Conservation (phyloP, 164 flowering plant species). For the Piper longum region DNA sequence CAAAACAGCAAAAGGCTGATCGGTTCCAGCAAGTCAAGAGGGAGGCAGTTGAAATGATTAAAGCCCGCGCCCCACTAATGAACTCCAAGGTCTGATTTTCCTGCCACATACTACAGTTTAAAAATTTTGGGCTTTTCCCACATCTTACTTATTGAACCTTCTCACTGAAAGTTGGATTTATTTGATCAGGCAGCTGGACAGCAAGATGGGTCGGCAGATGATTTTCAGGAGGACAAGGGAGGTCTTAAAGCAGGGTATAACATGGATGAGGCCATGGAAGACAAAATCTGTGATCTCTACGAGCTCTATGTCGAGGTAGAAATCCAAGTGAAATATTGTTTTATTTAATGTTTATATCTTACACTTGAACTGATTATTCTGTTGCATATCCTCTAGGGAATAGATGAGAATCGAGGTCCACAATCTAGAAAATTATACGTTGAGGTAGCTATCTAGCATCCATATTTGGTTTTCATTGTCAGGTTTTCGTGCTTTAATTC, state of each 20-base stretch:
- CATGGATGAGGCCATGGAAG: constrained; percentile 73
- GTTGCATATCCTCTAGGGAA: constrained; percentile 34
- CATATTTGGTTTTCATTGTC: background rate
- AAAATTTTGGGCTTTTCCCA: background rate
- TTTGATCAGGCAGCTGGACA: constrained; percentile 36
- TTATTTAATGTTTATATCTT: background rate
- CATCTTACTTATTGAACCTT: background rate
- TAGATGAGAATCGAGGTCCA: constrained; percentile 85
- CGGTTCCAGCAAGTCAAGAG: constrained; percentile 65
- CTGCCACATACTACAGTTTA: background rate
- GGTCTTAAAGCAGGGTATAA: constrained; percentile 29
- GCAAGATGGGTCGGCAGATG: constrained; percentile 50
- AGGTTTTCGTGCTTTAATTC: background rate
- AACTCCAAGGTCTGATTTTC: constrained; percentile 43
- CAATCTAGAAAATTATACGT: constrained; percentile 73
- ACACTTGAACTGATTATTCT: background rate
- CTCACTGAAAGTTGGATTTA: no score
- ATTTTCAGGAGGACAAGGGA: constrained; percentile 66
- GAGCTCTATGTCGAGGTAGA: constrained; percentile 82
- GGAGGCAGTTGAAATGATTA: constrained; percentile 79
- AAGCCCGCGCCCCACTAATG: constrained; percentile 21
- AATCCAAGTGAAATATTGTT: background rate
- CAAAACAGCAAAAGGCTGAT: constrained; percentile 69
- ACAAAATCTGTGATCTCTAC: constrained; percentile 88
- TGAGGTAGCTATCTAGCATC: constrained; percentile 39